Conservation (phyloP, 495 filamentous ascomycete genomes). For the Lichina pygmaea region DNA sequence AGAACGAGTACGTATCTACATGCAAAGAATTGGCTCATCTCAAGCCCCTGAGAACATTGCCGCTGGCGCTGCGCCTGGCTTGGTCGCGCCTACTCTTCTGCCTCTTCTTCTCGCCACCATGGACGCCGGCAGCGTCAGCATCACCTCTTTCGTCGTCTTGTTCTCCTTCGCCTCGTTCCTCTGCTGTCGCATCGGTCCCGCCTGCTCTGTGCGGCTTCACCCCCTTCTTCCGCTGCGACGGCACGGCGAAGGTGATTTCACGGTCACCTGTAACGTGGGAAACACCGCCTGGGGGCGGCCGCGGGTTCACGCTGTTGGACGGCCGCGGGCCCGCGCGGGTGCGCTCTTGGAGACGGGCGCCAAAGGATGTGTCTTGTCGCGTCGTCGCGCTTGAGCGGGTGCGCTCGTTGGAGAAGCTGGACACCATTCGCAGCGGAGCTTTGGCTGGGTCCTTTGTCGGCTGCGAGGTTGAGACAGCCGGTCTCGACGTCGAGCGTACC, state of each 20-base stretch:
- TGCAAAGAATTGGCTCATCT: too few species aligned
- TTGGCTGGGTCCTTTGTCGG: too few species aligned
- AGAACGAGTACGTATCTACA: too few species aligned
- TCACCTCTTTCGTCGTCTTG: neutral
- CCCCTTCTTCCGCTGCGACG: constrained; percentile 56
- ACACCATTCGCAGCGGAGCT: too few species aligned
- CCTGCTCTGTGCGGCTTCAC: too few species aligned
- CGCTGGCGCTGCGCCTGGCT: constrained; percentile 38
- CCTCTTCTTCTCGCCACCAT: constrained; percentile 5
- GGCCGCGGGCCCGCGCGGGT: too few species aligned
- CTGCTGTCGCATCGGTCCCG: neutral
- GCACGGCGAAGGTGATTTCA: constrained; percentile 9
- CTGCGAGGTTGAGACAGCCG: constrained; percentile 2
- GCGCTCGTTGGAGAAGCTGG: constrained; percentile 9
- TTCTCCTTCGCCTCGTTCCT: neutral
- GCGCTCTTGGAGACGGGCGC: constrained; percentile 22
- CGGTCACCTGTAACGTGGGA: too few species aligned
- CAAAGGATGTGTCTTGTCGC: constrained; percentile 33
- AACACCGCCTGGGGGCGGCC: too few species aligned
- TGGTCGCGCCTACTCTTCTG: constrained; percentile 14
- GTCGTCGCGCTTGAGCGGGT: constrained; percentile 30
- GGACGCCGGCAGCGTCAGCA: neutral
- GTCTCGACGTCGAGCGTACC: neutral
- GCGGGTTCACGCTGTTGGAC: too few species aligned
- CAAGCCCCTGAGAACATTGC: constrained; percentile 38